These are phyloP conservation scores for Solanum chmielewskii DNA, from an alignment of 257 asterid genomes.

Conservation along the genomic window DNA sequence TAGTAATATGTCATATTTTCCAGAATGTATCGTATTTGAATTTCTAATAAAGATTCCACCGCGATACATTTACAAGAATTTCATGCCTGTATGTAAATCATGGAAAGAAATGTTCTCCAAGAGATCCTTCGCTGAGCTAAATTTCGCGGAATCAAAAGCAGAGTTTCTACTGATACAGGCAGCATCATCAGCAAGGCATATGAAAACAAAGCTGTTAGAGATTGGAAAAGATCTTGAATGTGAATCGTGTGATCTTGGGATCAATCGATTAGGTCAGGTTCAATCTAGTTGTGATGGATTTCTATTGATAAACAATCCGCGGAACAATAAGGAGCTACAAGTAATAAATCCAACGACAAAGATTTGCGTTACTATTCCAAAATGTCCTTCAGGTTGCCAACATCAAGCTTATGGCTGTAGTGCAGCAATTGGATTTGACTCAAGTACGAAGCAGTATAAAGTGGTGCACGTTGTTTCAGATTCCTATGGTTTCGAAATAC, in stretches of 20 bases:
- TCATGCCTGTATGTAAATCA: background rate
- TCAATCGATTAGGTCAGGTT: background rate
- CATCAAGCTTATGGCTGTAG: background rate
- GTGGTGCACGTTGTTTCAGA: constrained; percentile 1
- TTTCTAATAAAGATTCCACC: constrained; percentile 4
- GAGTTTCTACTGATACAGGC: background rate
- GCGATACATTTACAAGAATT: background rate
- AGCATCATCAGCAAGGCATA: background rate
- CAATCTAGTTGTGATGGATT: constrained; percentile 13
- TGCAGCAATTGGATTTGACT: constrained; percentile 3
- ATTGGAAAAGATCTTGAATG: background rate
- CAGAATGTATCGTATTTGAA: background rate
- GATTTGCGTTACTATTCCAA: background rate
- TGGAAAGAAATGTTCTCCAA: background rate
- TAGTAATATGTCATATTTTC: background rate
- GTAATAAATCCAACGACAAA: background rate
- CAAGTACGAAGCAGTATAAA: background rate
- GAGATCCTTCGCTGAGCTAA: background rate
- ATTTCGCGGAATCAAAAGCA: background rate
- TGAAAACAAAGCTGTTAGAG: background rate
- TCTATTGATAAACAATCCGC: background rate
- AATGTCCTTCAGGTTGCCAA: background rate
- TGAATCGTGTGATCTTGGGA: background rate
- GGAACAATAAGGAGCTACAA: background rate
- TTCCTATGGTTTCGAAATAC: constrained; percentile 3